Percentiles rank a stretch among this genome's conserved stretches.
These are phyloP conservation scores for Fusarium sp. DNA, from an alignment of 2,329 filamentous ascomycete genomes.

Conservation along the genomic window DNA sequence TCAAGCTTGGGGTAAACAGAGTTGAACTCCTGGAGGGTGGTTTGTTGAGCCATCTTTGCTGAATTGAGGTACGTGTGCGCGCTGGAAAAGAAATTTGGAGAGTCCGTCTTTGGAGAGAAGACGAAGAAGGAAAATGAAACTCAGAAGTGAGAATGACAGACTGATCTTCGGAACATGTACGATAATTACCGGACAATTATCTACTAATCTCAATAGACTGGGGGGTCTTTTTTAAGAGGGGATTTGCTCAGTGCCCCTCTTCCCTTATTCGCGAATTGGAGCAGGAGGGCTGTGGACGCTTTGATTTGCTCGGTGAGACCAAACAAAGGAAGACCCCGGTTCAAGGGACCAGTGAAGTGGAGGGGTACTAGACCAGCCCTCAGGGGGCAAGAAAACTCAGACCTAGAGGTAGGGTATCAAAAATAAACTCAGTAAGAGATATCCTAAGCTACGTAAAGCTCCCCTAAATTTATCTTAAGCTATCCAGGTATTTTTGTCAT, in stretches of 20 bases:
- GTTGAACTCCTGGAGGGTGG: slow-evolving; percentile 88
- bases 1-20: slow-evolving; percentile 87
- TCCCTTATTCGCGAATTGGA: slow-evolving; percentile 32
- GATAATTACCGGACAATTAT: slow-evolving; percentile 36
- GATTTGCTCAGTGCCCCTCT: slow-evolving; percentile 35
- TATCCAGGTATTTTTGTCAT: no score
- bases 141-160: slow-evolving; percentile 10
- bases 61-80: neutral
- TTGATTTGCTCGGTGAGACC: slow-evolving; percentile 39
- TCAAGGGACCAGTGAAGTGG: neutral
- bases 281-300: slow-evolving; percentile 2
- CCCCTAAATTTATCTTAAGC: no score
- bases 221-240: neutral
- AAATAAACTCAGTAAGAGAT: no score
- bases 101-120: slow-evolving; percentile 19
- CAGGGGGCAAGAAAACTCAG: no score
- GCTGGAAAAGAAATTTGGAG: neutral
- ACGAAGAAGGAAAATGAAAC: slow-evolving; percentile 1
- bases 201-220: neutral
- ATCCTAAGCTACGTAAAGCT: no score
- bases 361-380: neutral
- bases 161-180: slow-evolving; percentile 24
- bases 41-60: slow-evolving; percentile 70
- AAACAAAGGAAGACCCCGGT: slow-evolving; percentile 21
- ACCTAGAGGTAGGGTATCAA: no score